phyloP scores from a whole-genome alignment of 352 stramenopile species.

The Phytophthora ramorum region DNA sequence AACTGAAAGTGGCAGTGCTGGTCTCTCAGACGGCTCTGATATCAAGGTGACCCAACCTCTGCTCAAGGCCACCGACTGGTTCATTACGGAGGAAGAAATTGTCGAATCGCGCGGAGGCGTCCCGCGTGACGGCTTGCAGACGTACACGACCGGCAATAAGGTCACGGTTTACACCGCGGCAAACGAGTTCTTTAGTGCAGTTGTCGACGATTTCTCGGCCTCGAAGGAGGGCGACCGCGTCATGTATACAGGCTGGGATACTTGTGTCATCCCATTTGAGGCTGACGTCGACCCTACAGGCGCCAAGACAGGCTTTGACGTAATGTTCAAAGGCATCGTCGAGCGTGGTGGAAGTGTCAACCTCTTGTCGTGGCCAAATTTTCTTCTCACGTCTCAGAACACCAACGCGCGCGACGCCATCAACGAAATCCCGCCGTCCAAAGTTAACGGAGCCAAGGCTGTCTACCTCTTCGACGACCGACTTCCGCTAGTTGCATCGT shows the following conservation, averaged over 20 bases:
- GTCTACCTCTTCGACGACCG: conserved; percentile 59
- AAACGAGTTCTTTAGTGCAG: conserved; percentile 51
- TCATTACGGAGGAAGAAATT: conserved; percentile 58
- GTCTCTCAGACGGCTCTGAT: conserved; percentile 34
- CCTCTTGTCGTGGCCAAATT: conserved; percentile 57
- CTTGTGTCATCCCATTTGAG: conserved; percentile 53
- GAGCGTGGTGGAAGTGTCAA: conserved; percentile 41
- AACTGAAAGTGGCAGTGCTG: background rate
- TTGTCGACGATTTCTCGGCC: conserved; percentile 48
- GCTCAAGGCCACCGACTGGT: conserved; percentile 56
- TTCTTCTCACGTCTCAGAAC: conserved; percentile 44
- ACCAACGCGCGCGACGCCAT: conserved; percentile 41
- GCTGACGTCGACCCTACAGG: conserved; percentile 25
- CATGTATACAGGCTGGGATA: conserved; percentile 56
- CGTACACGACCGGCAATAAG: conserved; percentile 44
- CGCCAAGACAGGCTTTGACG: conserved; percentile 35
- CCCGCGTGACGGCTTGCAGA: conserved; percentile 41
- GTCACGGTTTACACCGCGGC: conserved; percentile 50
- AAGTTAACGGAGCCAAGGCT: conserved; percentile 12
- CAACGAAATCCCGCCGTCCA: conserved; percentile 30
- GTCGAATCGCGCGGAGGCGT: conserved; percentile 43
- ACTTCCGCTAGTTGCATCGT: conserved; percentile 27
- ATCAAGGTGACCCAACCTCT: conserved; percentile 44
- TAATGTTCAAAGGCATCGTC: conserved; percentile 37
- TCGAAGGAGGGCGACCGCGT: conserved; percentile 35